Conservation (phyloP, 495 filamentous ascomycete species). For the Hyphodiscus hymeniophilus region DNA sequence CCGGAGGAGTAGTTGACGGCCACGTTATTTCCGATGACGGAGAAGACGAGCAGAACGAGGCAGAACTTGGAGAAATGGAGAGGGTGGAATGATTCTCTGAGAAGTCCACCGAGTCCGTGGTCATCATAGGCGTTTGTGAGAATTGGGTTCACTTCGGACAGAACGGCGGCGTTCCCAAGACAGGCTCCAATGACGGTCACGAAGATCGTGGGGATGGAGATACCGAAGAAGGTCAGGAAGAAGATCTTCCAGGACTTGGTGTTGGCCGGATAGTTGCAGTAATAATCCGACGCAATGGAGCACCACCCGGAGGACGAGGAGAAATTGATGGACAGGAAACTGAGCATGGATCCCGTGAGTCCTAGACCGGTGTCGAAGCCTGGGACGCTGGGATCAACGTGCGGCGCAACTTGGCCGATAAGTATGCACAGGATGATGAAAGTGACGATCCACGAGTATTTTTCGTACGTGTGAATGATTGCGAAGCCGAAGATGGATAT, state of each 20-base stretch:
- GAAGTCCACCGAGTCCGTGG: constrained; percentile 49
- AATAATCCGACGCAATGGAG: constrained; percentile 54
- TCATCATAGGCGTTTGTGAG: constrained; percentile 33
- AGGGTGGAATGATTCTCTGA: constrained; percentile 47
- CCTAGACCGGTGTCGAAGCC: constrained; percentile 11
- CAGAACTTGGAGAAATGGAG: constrained; percentile 50
- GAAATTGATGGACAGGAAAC: constrained; percentile 47
- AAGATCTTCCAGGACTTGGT: constrained; percentile 48
- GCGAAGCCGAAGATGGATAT: constrained; percentile 53
- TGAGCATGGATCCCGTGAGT: constrained; percentile 40
- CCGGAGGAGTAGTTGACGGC: constrained; percentile 37
- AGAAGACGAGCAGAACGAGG: constrained; percentile 46
- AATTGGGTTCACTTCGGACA: constrained; percentile 30
- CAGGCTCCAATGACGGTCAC: constrained; percentile 46
- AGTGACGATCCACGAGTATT: constrained; percentile 51
- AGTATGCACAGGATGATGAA: constrained; percentile 42
- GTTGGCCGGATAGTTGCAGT: constrained; percentile 53
- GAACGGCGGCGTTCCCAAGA: constrained; percentile 42
- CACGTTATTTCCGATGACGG: constrained; percentile 36
- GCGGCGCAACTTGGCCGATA: constrained; percentile 37
- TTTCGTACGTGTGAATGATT: constrained; percentile 50
- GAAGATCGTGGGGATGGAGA: constrained; percentile 47
- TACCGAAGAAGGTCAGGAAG: constrained; percentile 35
- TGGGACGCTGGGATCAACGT: constrained; percentile 34
- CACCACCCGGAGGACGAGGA: constrained; percentile 51